Base-by-base conservation (phyloP, 2,329 filamentous ascomycete genomes). In the Fusarium sp. region DNA sequence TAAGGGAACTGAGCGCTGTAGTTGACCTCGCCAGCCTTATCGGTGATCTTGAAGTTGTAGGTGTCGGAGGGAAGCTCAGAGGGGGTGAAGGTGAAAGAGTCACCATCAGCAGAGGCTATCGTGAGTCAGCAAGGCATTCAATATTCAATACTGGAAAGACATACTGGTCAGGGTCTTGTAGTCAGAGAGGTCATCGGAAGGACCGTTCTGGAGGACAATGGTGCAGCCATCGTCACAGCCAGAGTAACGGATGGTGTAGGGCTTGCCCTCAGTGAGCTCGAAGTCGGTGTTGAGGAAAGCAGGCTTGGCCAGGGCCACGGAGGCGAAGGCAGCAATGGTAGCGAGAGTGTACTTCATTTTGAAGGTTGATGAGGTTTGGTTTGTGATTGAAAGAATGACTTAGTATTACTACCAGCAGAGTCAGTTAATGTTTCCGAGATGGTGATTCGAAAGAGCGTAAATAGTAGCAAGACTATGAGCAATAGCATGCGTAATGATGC, bases 311-410 rank as follows among this genome's bases (percentile, higher is more conserved):
- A 77, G 36, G 62, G 63, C 79, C 56, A 73, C 63, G 67, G 71
- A 70, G 65, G 75, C 79, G 46, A 80, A 53, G 72, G 79, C 72
- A 68, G 78, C 74, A 57, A 81, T 45, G 59, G 76, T 65, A 73
- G 73, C 77, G 72, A 78, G 35, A 57, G 80, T 78, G 75, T 76
- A 80, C 80, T 82, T 81, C 81, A 83, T 83, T 66, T 75, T 81
- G 79, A 78, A 72, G 65, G 62, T 70, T 64, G 65, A 62, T 35
- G n/a, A n/a, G 53, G 18, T 56, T 58, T 57, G 33, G n/a, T 68
- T 60, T 58, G 63, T 46, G 49, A 36, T 53, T 74, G 57, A 69
- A 76, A 73, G 75, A 77, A 70, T 76, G 75, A 77, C 75, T 76
- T 65, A 56, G 62, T 70, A 74, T 76, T 76, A 76, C 75, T 77